Conservation (phyloP, 1,284 basidiomycete species). For the Boletus coffeatus region DNA sequence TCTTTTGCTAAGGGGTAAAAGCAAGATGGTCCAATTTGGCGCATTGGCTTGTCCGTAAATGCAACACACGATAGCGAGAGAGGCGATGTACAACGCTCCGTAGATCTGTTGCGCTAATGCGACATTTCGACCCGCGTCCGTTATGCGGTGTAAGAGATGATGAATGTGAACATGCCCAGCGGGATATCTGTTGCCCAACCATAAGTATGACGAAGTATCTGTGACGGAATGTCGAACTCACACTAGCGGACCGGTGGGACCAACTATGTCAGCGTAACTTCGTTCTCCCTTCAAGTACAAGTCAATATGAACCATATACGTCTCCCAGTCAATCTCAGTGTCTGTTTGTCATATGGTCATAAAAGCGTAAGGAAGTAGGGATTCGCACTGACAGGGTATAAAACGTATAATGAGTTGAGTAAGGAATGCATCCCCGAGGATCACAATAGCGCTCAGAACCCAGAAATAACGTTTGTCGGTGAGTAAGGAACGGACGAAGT, state of each 20-base stretch:
- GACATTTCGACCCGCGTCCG: conserved; percentile 58
- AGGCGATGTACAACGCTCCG: conserved; percentile 63
- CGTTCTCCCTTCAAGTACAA: conserved; percentile 80
- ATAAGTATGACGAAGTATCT: conserved; percentile 1
- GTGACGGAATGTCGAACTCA: conserved; percentile 36
- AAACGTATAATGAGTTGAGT: conserved; percentile 75
- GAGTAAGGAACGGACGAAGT: conserved; percentile 28
- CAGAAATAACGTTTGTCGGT: conserved; percentile 62
- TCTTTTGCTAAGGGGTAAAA: conserved; percentile 86
- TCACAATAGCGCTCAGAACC: conserved; percentile 53
- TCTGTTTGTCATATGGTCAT: conserved; percentile 45
- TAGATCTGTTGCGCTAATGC: conserved; percentile 76
- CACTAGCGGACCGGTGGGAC: conserved; percentile 94
- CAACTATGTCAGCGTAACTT: conserved; percentile 81
- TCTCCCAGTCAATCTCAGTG: conserved; percentile 99
- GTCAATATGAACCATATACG: conserved; percentile 86
- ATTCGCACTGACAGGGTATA: conserved; percentile 64
- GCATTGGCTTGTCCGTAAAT: conserved; percentile 66
- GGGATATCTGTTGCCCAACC: conserved; percentile 66
- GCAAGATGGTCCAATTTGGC: conserved; percentile 76
- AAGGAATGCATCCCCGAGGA: conserved; percentile 69
- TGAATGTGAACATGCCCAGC: conserved; percentile 91
- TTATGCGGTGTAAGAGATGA: conserved; percentile 63
- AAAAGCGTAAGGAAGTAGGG: conserved; percentile 2
- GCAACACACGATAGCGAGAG: conserved; percentile 57